Percentiles rank a stretch among this genome's conserved stretches.
Conservation (phyloP, 2,329 filamentous ascomycete species). For the Trichophyton mentagrophytes region DNA sequence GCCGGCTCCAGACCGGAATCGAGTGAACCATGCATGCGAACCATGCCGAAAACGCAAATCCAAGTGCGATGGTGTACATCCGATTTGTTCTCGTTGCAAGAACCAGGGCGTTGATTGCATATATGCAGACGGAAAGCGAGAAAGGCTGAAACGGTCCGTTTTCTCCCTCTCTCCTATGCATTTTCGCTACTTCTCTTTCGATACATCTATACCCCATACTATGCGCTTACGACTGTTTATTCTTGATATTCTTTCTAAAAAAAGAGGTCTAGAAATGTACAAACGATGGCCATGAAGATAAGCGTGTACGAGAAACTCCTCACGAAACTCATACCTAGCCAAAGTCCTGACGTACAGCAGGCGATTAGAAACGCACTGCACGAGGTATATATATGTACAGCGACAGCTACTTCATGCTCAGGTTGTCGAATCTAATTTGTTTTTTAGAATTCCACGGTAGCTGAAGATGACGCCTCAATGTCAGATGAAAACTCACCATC, state of each 20-base stretch:
- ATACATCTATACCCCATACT: neutral
- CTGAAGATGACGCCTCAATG: slow-evolving; percentile 10
- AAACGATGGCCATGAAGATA: slow-evolving; percentile 14
- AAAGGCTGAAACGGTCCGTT: slow-evolving; percentile 21
- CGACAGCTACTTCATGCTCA: neutral
- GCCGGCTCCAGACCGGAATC: slow-evolving; percentile 10
- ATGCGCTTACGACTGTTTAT: slow-evolving; percentile 1
- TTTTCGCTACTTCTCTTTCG: neutral
- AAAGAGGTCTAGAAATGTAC: slow-evolving; percentile 9
- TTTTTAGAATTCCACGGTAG: neutral
- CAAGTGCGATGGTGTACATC: slow-evolving; percentile 26
- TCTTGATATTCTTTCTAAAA: neutral
- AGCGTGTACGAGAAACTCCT: slow-evolving; percentile 13
- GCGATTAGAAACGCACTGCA: slow-evolving; percentile 12
- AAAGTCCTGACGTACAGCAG: slow-evolving; percentile 11
- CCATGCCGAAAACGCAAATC: slow-evolving; percentile 26
- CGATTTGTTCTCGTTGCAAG: slow-evolving; percentile 23
- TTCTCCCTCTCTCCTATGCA: neutral
- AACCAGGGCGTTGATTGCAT: slow-evolving; percentile 19
- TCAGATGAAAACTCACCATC: slow-evolving; percentile 6
- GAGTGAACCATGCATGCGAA: slow-evolving; percentile 22
- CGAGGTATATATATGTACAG: slow-evolving; percentile 9
- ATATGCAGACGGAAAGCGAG: slow-evolving; percentile 25
- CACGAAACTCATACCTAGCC: slow-evolving; percentile 10
- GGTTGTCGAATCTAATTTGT: neutral